Evolutionary conservation across 768 basidiomycete species (phyloP), one percentile per base, ranked within the genome.

Genomic region (Tulasnella sp.): DNA sequence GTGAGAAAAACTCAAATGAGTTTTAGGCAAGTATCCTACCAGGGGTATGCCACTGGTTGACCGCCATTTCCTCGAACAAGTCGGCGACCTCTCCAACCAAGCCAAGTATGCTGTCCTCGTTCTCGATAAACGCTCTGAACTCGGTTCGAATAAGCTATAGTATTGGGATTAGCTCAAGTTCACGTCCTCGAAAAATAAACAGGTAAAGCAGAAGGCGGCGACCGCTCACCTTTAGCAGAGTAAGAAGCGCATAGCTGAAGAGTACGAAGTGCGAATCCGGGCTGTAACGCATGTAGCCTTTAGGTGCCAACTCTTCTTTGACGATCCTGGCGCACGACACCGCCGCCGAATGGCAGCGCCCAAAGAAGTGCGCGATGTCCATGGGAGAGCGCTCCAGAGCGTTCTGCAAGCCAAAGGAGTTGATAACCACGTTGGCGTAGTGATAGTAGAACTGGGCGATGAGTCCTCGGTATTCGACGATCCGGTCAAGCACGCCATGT

Each of bases 381-480:
- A 93, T 86, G 0, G 90, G 86, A 4, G 90, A 89, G 28, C 90
- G 89, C 86, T 97, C 97, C 79, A 98, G 87, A n/a, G 97, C 96
- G 84, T 97, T 94, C 85, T 99, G 97, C 64, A 99, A 89, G 16
- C 97, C 97, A 83, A 99, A 99, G 1, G 97, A 97, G 84, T 98
- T 96, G 80, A 98, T 87, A 50, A 98, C 94, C 76, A 99, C 90
- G 86, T 91, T 90, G 37, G 93, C 91, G 83, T 97, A 97, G 84
- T 95, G 90, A 86, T 90, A 93, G 85, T 95, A 96, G 84, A 96
- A 97, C 82, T 80, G 74, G 7, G 75, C 46, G 42, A 80, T 60
- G 41, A 50, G 46, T 20, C 46, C 54, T 31, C 80, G 80, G 75
- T 80, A 80, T 41, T 42, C 50, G 20, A 77, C 28, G 60, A 76